A percentile compares a stretch with the other conserved stretches of the same genome.
phyloP scores from a whole-genome alignment of 78 protist genomes.

The Dictyostelium brefeldianum region DNA sequence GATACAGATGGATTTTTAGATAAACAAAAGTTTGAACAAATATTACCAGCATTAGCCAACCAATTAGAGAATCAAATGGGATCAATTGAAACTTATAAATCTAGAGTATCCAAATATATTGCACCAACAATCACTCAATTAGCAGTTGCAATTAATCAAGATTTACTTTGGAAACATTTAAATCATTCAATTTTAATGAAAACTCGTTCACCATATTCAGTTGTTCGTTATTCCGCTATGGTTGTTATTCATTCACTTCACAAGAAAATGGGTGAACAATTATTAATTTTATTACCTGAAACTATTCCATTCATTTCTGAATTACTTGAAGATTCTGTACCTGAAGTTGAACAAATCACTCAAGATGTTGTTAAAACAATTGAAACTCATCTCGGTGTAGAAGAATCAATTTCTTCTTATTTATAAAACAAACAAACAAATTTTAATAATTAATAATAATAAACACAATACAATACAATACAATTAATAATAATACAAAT shows the following conservation, averaged over 20 bases:
- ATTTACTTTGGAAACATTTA: constrained; percentile 84
- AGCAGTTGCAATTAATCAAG: constrained; percentile 81
- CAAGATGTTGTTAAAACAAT: constrained; percentile 80
- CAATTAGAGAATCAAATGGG: constrained; percentile 86
- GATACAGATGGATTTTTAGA: constrained; percentile 65
- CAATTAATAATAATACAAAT: neutral
- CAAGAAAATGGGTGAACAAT: constrained; percentile 85
- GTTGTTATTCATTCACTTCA: constrained; percentile 60
- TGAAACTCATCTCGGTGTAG: constrained; percentile 82
- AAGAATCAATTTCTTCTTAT: constrained; percentile 60
- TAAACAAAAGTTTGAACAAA: constrained; percentile 60
- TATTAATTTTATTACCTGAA: constrained; percentile 86
- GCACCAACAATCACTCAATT: constrained; percentile 81
- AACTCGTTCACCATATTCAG: constrained; percentile 73
- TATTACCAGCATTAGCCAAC: constrained; percentile 61
- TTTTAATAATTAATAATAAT: neutral
- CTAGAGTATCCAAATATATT: constrained; percentile 6
- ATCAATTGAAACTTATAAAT: constrained; percentile 4
- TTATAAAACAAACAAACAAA: constrained; percentile 32
- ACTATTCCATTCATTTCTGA: constrained; percentile 88
- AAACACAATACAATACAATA: neutral
- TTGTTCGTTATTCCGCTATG: constrained; percentile 67
- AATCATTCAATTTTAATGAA: constrained; percentile 81
- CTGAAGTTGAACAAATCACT: constrained; percentile 74
- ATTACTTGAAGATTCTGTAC: constrained; percentile 84